Base-by-base conservation (phyloP, 371 early-diverging fungal species). In the Mortierella sp. region DNA sequence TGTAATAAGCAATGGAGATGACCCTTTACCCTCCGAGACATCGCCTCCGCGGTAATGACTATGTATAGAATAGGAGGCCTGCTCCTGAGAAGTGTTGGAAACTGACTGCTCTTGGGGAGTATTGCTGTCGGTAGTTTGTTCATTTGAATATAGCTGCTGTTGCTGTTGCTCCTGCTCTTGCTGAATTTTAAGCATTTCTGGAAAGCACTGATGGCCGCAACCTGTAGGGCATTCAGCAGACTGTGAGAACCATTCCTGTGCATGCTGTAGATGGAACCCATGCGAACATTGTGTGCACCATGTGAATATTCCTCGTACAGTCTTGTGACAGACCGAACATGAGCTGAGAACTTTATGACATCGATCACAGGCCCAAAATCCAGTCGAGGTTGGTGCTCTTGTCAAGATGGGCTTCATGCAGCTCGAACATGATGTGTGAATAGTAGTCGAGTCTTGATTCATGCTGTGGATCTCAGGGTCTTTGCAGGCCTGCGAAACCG, bases 271-370 rank as follows among this genome's bases (percentile, higher is more conserved):
- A 82, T 94, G 94, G 9, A 95, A 95, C 1, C 96, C 96, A 79
- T 96, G 96, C 28, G 91, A 89, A 72, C 96, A 96, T 0, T 90
- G 89, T 68, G 90, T 89, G 66, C 92, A 92, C 92, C 92, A 92
- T 1, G 86, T 88, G 80, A 89, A 92, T 29, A 89, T 77, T 2
- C 92, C 90, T 35, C 86, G 81, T 0, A 90, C 92, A 6, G 90
- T 90, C 84, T 88, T 87, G 76, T 90, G 90, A 61, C 96, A 95
- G 23, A 94, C 79, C 5, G 93, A 89, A 63, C 95, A 95, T 1
- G 89, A 78, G 69, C 89, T 92, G 42, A 92, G 57, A 26, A 90
- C 71, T 51, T 84, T 86, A 53, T 83, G 87, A 45, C 95, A 96
- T 64, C 89, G 88, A 58, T 93, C 93, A 72, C 96, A 96, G 1